phyloP scores from a whole-genome alignment of 1,284 basidiomycete species.

The Cerioporus squamosus region DNA sequence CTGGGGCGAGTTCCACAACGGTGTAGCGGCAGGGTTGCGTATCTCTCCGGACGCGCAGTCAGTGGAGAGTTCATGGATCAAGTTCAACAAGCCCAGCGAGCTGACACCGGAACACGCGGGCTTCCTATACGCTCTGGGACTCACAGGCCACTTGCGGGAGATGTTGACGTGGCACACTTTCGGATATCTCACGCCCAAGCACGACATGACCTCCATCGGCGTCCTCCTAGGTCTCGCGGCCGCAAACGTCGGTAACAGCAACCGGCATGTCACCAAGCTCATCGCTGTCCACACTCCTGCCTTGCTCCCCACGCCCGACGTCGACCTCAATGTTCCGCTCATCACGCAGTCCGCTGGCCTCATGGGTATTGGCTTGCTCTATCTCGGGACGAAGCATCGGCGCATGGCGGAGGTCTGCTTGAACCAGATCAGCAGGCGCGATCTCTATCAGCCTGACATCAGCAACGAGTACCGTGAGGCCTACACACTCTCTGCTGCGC shows the following conservation, averaged over 20 bases:
- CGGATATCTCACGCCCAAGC: constrained; percentile 92
- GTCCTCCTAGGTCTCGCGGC: constrained; percentile 91
- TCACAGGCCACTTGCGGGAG: constrained; percentile 88
- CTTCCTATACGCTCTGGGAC: constrained; percentile 90
- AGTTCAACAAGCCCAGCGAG: constrained; percentile 88
- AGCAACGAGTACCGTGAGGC: constrained; percentile 89
- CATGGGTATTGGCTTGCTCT: constrained; percentile 88
- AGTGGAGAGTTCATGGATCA: constrained; percentile 91
- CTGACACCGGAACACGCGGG: constrained; percentile 93
- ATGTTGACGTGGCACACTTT: constrained; percentile 92
- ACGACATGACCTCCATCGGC: constrained; percentile 93
- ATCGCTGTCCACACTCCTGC: constrained; percentile 94
- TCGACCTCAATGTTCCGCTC: constrained; percentile 89
- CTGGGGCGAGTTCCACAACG: constrained; percentile 99
- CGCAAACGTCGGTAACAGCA: constrained; percentile 88
- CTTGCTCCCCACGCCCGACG: constrained; percentile 83
- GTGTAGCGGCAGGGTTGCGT: constrained; percentile 89
- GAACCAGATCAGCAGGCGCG: constrained; percentile 79
- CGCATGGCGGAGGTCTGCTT: constrained; percentile 93
- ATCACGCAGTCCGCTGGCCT: constrained; percentile 92
- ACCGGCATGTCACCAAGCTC: constrained; percentile 88
- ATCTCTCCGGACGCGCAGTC: constrained; percentile 78
- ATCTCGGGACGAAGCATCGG: constrained; percentile 86
- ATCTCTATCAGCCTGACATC: constrained; percentile 80
- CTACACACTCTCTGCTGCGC: constrained; percentile 87